Conservation (phyloP, 1,284 basidiomycete species). For the Fomitopsis palustris region DNA sequence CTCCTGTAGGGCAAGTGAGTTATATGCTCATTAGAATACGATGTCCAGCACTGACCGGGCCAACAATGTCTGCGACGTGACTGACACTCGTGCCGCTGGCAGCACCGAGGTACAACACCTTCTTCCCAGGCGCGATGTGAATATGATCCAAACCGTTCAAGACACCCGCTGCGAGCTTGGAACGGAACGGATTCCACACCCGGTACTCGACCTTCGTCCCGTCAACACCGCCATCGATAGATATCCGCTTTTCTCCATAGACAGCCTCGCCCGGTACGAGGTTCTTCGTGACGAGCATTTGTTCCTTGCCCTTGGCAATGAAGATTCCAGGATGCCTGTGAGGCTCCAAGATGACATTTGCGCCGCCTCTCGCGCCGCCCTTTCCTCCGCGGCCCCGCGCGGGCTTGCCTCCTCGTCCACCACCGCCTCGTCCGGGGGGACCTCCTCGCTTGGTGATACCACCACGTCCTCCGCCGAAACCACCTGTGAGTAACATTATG, state of each 20-base stretch:
- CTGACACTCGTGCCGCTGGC: conserved; percentile 97
- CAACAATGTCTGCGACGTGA: conserved; percentile 98
- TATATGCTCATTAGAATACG: background rate
- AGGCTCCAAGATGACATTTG: conserved; percentile 90
- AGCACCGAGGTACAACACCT: conserved; percentile 97
- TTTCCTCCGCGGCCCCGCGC: conserved; percentile 49
- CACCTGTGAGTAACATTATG: background rate
- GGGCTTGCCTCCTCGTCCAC: conserved; percentile 42
- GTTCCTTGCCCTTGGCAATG: conserved; percentile 95
- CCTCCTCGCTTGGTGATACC: conserved; percentile 38
- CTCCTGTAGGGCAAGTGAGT: conserved; percentile 48
- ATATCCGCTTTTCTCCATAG: conserved; percentile 97
- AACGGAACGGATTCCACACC: conserved; percentile 99
- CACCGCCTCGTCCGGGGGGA: conserved; percentile 38
- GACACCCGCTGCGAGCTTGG: conserved; percentile 96
- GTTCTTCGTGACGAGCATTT: conserved; percentile 97
- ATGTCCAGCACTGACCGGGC: conserved; percentile 56
- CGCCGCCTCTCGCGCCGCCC: conserved; percentile 75
- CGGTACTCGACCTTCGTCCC: conserved; percentile 95
- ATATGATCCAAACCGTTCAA: conserved; percentile 95
- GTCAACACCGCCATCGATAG: conserved; percentile 74
- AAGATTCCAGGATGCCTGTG: conserved; percentile 95
- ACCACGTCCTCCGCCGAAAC: conserved; percentile 32
- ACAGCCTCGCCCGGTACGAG: conserved; percentile 96
- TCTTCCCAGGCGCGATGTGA: conserved; percentile 91